Percentiles rank a stretch among this genome's conserved stretches.
phyloP scores from a whole-genome alignment of 2,329 filamentous ascomycete genomes.

The Botrytis pseudocinerea region DNA sequence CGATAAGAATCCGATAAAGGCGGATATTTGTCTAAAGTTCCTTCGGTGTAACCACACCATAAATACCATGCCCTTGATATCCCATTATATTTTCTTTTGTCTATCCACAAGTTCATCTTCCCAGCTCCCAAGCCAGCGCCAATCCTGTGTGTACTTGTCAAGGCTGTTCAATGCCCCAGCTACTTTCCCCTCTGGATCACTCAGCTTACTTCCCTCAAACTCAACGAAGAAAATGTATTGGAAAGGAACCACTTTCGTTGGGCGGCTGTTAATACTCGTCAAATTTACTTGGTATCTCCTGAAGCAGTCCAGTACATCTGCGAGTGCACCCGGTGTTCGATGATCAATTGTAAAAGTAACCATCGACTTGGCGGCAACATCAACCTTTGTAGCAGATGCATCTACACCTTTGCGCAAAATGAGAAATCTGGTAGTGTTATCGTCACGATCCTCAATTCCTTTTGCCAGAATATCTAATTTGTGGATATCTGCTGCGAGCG shows the following conservation, averaged over 20 bases:
- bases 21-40: background rate
- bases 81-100: background rate
- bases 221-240: slow-evolving; percentile 96
- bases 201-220: slow-evolving; percentile 64
- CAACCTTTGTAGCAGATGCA: slow-evolving; percentile 25
- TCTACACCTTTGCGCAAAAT: slow-evolving; percentile 50
- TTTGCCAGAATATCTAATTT: slow-evolving; percentile 68
- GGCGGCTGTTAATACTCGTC: slow-evolving; percentile 86
- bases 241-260: slow-evolving; percentile 73
- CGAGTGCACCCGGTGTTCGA: slow-evolving; percentile 75
- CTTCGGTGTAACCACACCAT: background rate
- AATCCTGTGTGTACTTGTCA: slow-evolving; percentile 56
- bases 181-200: slow-evolving; percentile 58
- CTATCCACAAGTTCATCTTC: slow-evolving; percentile 22
- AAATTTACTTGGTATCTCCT: slow-evolving; percentile 72
- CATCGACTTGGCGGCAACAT: slow-evolving; percentile 62
- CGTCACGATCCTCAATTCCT: slow-evolving; percentile 70
- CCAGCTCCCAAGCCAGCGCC: slow-evolving; percentile 73
- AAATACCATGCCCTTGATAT: slow-evolving; percentile 6
- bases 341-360: slow-evolving; percentile 84
- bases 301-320: slow-evolving; percentile 79
- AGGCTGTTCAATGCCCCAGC: slow-evolving; percentile 61
- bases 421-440: slow-evolving; percentile 80
- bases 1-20: slow-evolving; percentile 23
- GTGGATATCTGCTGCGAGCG: slow-evolving; percentile 68